Evolutionary conservation across 805 yeast species (phyloP).

Genomic region (Yamadazyma olivae): DNA sequence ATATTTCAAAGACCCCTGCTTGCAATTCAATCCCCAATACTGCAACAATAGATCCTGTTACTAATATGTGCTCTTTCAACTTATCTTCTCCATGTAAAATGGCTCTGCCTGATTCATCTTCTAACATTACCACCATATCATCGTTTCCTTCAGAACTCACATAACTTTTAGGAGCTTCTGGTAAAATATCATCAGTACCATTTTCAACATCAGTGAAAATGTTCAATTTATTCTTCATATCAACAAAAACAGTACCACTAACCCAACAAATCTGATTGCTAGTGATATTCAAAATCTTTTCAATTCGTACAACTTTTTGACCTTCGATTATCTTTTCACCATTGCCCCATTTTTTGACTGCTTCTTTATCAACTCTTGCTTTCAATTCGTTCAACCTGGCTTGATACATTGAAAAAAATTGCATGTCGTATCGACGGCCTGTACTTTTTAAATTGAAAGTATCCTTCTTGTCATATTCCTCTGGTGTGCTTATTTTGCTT

Average conservation of each 20-base stretch:
- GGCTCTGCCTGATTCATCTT: conserved; percentile 92
- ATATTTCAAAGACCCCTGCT: conserved; percentile 79
- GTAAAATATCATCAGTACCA: conserved; percentile 50
- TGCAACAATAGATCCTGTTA: conserved; percentile 89
- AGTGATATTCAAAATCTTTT: conserved; percentile 56
- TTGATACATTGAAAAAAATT: conserved; percentile 44
- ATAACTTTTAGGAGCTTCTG: conserved; percentile 30
- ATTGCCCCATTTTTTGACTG: conserved; percentile 52
- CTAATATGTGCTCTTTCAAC: conserved; percentile 55
- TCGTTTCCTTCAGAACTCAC: conserved; percentile 11
- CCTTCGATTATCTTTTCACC: conserved; percentile 34
- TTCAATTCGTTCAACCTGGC: conserved; percentile 32
- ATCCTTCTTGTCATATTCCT: conserved; percentile 11
- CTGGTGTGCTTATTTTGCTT: not conserved
- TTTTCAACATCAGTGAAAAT: conserved; percentile 76
- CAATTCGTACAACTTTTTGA: conserved; percentile 27
- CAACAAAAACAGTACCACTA: conserved; percentile 82
- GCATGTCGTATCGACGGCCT: conserved; percentile 33
- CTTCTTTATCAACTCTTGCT: conserved; percentile 30
- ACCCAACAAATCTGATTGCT: conserved; percentile 72
- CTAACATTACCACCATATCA: conserved; percentile 59
- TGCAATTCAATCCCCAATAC: conserved; percentile 81
- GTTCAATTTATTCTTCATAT: conserved; percentile 81
- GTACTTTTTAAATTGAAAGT: conserved; percentile 18
- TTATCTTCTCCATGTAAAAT: conserved; percentile 60